These are phyloP conservation scores for Oidium heveae DNA, from an alignment of 2,329 filamentous ascomycete species.

Conservation along the genomic window DNA sequence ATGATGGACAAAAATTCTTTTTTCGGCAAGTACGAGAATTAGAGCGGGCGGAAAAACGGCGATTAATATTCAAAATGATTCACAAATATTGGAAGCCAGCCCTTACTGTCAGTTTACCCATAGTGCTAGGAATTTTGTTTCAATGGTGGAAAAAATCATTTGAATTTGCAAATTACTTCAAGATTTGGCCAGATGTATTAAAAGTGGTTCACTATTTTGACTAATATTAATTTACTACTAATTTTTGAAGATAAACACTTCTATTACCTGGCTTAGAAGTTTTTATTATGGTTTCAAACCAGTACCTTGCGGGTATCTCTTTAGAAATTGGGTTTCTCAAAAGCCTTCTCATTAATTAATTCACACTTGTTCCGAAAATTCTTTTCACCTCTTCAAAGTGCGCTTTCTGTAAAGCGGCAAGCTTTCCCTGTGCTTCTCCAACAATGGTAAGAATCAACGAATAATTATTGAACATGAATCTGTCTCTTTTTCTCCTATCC, in stretches of 20 bases:
- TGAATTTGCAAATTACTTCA: slow-evolving; percentile 6
- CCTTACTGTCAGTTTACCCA: slow-evolving; percentile 32
- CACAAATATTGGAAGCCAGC: slow-evolving; percentile 42
- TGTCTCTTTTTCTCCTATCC: slow-evolving; percentile 56
- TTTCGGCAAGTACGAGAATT: slow-evolving; percentile 47
- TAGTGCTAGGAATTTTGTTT: slow-evolving; percentile 42
- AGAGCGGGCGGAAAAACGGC: slow-evolving; percentile 32
- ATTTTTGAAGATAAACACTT: too few species aligned
- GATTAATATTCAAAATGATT: slow-evolving; percentile 24
- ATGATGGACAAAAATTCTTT: slow-evolving; percentile 44
- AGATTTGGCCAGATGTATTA: slow-evolving; percentile 4
- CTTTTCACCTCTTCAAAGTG: slow-evolving; percentile 46
- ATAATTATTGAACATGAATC: slow-evolving; percentile 92
- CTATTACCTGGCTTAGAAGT: too few species aligned
- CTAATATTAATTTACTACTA: too few species aligned
- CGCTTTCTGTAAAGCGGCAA: slow-evolving; percentile 47
- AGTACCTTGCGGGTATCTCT: background rate
- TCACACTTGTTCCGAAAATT: slow-evolving; percentile 23
- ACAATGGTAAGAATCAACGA: slow-evolving; percentile 86
- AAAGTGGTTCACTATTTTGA: too few species aligned
- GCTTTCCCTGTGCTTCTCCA: slow-evolving; percentile 45
- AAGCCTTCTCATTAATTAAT: background rate
- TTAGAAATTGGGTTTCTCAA: background rate
- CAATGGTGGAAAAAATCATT: slow-evolving; percentile 33
- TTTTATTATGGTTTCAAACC: background rate